phyloP scores from a whole-genome alignment of 495 filamentous ascomycete species.

The Aspergillus baeticus region DNA sequence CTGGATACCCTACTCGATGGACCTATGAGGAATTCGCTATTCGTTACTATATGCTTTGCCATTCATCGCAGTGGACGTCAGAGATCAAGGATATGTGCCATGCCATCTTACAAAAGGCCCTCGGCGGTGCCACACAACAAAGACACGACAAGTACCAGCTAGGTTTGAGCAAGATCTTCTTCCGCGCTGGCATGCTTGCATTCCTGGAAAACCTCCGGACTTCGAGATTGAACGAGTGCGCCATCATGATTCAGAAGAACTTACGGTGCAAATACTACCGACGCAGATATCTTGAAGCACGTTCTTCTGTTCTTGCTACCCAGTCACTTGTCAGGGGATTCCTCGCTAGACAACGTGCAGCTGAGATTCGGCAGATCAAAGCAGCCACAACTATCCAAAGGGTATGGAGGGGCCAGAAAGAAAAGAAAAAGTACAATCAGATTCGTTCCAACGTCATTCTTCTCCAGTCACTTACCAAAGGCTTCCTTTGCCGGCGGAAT shows the following conservation, averaged over 20 bases:
- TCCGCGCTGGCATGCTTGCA: constrained; percentile 97
- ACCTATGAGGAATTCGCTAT: constrained; percentile 98
- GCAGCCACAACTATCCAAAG: constrained; percentile 93
- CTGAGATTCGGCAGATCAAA: constrained; percentile 77
- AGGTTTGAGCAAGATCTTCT: constrained; percentile 97
- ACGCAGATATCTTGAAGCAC: constrained; percentile 84
- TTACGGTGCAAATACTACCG: constrained; percentile 92
- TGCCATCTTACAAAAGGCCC: constrained; percentile 84
- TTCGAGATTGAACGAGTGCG: constrained; percentile 85
- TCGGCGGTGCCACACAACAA: constrained; percentile 74
- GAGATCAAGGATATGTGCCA: constrained; percentile 93
- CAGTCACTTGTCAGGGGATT: constrained; percentile 75
- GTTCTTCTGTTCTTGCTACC: constrained; percentile 73
- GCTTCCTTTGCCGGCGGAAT: constrained; percentile 80
- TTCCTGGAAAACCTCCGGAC: constrained; percentile 95
- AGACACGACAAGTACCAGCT: constrained; percentile 94
- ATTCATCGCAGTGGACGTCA: constrained; percentile 84
- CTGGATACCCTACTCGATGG: constrained; percentile 97
- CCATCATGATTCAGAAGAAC: constrained; percentile 99
- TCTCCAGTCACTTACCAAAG: constrained; percentile 86
- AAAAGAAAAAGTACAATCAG: constrained; percentile 70
- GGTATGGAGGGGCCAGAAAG: constrained; percentile 88
- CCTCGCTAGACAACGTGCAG: constrained; percentile 71
- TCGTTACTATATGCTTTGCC: constrained; percentile 97
- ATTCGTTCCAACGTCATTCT: constrained; percentile 81